Evolutionary conservation across 805 yeast genomes (phyloP), one percentile per base, ranked within the genome.

Genomic region (Metschnikowia gelsemii): DNA sequence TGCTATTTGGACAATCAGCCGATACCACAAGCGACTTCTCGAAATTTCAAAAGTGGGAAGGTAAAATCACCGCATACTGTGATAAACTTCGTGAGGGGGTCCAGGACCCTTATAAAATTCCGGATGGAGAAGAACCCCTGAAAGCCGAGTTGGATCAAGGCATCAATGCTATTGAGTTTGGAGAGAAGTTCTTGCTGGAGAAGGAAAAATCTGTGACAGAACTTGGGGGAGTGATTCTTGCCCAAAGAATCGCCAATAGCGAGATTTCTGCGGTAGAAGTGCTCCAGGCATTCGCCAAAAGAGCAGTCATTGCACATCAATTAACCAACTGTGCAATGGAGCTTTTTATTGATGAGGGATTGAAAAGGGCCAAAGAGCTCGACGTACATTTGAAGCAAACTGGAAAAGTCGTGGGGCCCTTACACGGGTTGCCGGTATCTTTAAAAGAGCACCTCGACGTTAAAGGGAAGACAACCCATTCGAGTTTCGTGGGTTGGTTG

Each of bases 11-110:
- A 13, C 13, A 25, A 7, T 34, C 37, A 11, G 17, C 45, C 13
- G 38, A 40, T 19, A 40, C 45, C n/a, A 42, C 44, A 19, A 19
- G 43, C 17, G 46, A 50, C 31, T 29, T 31, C 4, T 40, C 38
- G 8, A 38, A 36, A 24, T 50, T 30, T 35, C 42, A 43, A 12
- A 30, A 37, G 43, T 67, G 60, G 57, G 45, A 53, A 30, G 68
- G 69, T 17, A 67, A 64, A 45, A 51, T 68, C 29, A 47, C 57
- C 27, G 62, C 58, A 0, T 68, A 67, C 43, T 49, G 58, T 18
- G 42, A 54, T 9, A 49, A 48, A 6, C 50, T 65, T 19, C 49
- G 46, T 2, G 55, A 42, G 5, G 60, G 54, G 3, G 52, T 64
- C 21, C 30, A 31, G 16, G 50, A 35, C 13, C 46, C 50, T 8